Evolutionary conservation across 75 land plant genomes (phyloP), one percentile per base, ranked within the genome.

Genomic region (Sequoia sempervirens): DNA sequence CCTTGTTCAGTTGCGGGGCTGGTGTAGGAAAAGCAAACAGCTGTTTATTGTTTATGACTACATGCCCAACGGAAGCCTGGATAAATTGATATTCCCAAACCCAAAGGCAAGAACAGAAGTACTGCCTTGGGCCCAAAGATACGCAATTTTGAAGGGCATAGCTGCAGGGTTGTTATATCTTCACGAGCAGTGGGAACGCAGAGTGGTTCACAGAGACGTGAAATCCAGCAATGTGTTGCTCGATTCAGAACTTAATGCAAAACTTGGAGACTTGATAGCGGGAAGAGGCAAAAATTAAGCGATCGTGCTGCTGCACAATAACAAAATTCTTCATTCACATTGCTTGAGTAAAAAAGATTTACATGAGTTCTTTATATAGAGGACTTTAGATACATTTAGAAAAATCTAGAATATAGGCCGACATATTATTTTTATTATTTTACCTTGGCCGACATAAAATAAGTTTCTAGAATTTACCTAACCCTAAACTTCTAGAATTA

Each of bases 141-240:
- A 69, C 13, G 40, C 28, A 30, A 86, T 86, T 52, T 47, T 86
- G 69, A 86, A 78, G 46, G 87, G 87, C 13, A 47, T 86, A 14
- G 87, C 87, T 17, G 80, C 84, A 5, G 87, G 81, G 26, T 20
- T 86, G 14, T 32, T 73, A 28, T 86, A 86, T 58, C 87, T 86
- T 40, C 87, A 86, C 34, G 85, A 86, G 61, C 81, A 56, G 20
- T 83, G 85, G 61, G 87, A 86, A 80, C 72, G 81, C 47, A 43
- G 53, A 5, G 75, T 85, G 28, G 64, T 90, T 4, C 92, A 90
- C 83, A 66, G 92, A 36, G 92, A 90, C 61, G 84, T 90, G 36
- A 90, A 85, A 68, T 58, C 86, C 30, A 85, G 87, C 84, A 86
- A 86, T 47, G 84, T 86, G 2, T 26, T 86, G 64, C 56, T 86